Evolutionary conservation across 2,329 filamentous ascomycete species (phyloP).

Genomic region (Stachybotrys elegans): DNA sequence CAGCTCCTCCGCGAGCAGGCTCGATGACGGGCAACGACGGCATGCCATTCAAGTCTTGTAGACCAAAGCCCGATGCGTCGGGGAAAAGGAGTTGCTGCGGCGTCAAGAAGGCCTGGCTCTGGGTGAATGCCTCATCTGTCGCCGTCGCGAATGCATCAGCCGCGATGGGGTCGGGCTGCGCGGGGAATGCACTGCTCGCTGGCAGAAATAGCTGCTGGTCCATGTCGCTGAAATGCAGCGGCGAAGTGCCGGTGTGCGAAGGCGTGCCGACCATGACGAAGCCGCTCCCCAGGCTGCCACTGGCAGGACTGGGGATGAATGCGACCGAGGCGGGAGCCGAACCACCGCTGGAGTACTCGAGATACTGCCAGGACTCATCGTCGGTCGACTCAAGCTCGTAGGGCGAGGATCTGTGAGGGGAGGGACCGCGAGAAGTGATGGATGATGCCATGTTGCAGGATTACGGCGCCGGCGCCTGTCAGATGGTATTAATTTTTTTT

Average conservation of each 20-base stretch:
- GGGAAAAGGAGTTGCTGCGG: conserved; percentile 35
- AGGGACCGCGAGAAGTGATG: conserved; percentile 30
- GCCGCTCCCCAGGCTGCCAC: conserved; percentile 45
- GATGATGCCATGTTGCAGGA: conserved; percentile 35
- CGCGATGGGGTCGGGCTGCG: conserved; percentile 12
- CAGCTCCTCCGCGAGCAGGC: no score
- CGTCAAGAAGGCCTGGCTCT: conserved; percentile 26
- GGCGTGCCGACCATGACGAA: conserved; percentile 39
- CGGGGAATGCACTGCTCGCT: conserved; percentile 25
- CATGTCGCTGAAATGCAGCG: conserved; percentile 33
- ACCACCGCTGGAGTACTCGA: conserved; percentile 29
- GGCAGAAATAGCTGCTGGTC: conserved; percentile 29
- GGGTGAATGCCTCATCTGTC: conserved; percentile 25
- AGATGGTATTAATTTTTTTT: no score
- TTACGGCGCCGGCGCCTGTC: no score
- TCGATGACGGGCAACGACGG: no score
- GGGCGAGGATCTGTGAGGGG: conserved; percentile 30
- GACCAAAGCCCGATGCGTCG: conserved; percentile 14
- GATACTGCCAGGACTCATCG: conserved; percentile 40
- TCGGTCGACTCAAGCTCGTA: conserved; percentile 34
- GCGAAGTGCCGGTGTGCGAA: conserved; percentile 32
- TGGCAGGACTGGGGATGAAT: conserved; percentile 46
- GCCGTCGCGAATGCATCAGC: conserved; percentile 24
- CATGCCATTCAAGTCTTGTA: conserved; percentile 25
- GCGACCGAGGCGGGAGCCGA: conserved; percentile 33